phyloP scores from a whole-genome alignment of 1,139 yeast species.

The Debaryomycetaceae sp. region DNA sequence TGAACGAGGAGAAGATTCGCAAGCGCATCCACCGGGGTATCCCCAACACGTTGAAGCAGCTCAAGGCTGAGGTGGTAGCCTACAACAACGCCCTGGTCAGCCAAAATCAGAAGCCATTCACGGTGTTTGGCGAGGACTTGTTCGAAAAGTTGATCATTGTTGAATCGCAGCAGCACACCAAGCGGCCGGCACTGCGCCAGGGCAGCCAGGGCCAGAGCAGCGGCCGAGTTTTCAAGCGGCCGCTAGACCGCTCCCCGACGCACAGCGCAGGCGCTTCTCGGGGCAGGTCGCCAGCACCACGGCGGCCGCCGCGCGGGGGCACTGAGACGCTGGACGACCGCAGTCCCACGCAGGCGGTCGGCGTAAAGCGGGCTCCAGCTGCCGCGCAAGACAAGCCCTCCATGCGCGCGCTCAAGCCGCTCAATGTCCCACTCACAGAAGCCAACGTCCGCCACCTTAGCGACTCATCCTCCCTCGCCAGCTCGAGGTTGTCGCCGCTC shows the following conservation, averaged over 20 bases:
- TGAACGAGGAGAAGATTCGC: conserved; percentile 76
- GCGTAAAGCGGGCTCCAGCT: too few species aligned
- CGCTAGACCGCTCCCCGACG: too few species aligned
- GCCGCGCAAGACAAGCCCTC: too few species aligned
- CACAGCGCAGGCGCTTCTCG: too few species aligned
- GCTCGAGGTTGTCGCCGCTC: conserved; percentile 19
- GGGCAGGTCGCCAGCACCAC: too few species aligned
- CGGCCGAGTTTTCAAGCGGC: too few species aligned
- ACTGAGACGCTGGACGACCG: too few species aligned
- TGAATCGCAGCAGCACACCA: conserved; percentile 34
- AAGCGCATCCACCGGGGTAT: conserved; percentile 60
- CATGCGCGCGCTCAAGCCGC: conserved; percentile 1
- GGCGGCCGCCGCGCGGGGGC: too few species aligned
- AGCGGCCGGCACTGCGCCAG: too few species aligned
- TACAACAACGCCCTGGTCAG: conserved; percentile 38
- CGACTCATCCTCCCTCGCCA: conserved; percentile 9
- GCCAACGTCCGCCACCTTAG: conserved; percentile 1
- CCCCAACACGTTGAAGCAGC: conserved; percentile 56
- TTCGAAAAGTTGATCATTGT: conserved; percentile 37
- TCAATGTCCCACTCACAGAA: conserved; percentile 4
- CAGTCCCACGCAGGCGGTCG: too few species aligned
- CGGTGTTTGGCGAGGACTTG: conserved; percentile 45
- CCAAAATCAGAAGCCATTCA: conserved; percentile 34
- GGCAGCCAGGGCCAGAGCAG: conserved; percentile 7
- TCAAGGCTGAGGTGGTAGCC: conserved; percentile 43